Base-by-base conservation (phyloP, 169 alveolate genomes). In the Sarcocystis neurona region DNA sequence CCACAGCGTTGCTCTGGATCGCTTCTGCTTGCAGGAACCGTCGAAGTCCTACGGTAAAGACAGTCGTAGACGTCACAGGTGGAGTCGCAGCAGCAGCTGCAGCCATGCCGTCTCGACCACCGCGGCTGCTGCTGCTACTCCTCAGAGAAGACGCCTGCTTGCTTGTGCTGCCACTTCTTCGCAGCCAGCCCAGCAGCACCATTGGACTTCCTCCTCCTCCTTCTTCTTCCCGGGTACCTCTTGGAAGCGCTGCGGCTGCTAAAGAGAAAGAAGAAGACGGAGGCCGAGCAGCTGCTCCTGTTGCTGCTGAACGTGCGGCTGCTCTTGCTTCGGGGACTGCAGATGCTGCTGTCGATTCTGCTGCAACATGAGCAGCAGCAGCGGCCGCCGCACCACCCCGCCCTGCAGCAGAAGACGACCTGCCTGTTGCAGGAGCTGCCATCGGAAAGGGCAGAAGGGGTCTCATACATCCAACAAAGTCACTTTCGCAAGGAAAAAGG, bases 1-100 rank as follows among this genome's bases (percentile, higher is more conserved):
- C 98, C 8, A 95, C 97, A 0, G 99, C 98, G 34, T 96, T 88
- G 85, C 91, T 91, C 20, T 97, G 97, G 15, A 97, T 90, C 58
- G 90, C 63, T 46, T 84, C 88, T 37, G 96, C 96, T 89, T 96
- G 97, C 63, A 97, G 86, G 78, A 93, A 91, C 34, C 94, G 92
- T 89, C 96, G 94, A 75, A 97, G 89, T 66, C 94, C 96, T 1
- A 95, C 92, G 8, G 12, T 39, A 58, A 68, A 84, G 23, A 60
- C 82, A 0, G 89, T 50, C 5, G 88, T 50, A 23, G 88, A 39
- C 47, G 82, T 5, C 39, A 39, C 6, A 2, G 82, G 41, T 0
- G n/a, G n/a, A n/a, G n/a, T n/a, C n/a, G n/a, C n/a, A n/a, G n/a
- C 60, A 48, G 60, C 6, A 48, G 60, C 60, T 10, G 60, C 6